Base-by-base conservation (phyloP, 306 rosid species). In the Begonia masoniana region DNA sequence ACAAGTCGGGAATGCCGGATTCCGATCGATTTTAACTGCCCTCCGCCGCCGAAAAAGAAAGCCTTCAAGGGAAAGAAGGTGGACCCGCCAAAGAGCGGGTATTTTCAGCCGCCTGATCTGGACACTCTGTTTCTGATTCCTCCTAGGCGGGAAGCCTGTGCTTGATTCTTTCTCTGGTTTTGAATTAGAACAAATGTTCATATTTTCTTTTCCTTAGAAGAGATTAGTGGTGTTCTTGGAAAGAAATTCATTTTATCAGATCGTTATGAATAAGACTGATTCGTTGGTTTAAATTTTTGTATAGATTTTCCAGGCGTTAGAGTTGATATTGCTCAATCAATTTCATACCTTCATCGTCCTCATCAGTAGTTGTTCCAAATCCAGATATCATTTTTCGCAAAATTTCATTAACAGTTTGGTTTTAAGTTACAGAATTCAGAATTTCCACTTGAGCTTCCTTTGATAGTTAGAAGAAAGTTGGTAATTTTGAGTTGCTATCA, bases 51-150 rank as follows among this genome's bases (percentile, higher is more conserved):
- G 24, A 75, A 70, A 82, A 87, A 83, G 80, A 86, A 83, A 60
- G 49, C 77, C 11, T 54, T 50, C 0, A 36, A 56, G 13, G 74
- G 71, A 47, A 71, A 54, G 53, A 63, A 74, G 51, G 63, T 50
- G 21, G 64, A 66, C 3, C 88, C 82, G 5, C 94, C 82, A 0
- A 76, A 68, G 66, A 78, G 72, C 8, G 94, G 86, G 24, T 82
- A 78, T 59, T 87, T 87, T 51, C 82, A 80, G 24, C 81, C 89
- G 12, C 89, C 96, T 15, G 94, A 87, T 66, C 88, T 87, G 12
- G 96, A 87, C 15, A 57, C 86, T 15, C 68, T 87, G 61, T 82
- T 82, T 48, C 6, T 42, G 12, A 15, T 75, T 64, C 56, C 56
- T n/a, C 57, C 76, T 3, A 68, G 88, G 31, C 58, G 69, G 59